These are phyloP conservation scores for Coemansia sp. DNA, from an alignment of 192 early-diverging fungal species.

Conservation along the genomic window DNA sequence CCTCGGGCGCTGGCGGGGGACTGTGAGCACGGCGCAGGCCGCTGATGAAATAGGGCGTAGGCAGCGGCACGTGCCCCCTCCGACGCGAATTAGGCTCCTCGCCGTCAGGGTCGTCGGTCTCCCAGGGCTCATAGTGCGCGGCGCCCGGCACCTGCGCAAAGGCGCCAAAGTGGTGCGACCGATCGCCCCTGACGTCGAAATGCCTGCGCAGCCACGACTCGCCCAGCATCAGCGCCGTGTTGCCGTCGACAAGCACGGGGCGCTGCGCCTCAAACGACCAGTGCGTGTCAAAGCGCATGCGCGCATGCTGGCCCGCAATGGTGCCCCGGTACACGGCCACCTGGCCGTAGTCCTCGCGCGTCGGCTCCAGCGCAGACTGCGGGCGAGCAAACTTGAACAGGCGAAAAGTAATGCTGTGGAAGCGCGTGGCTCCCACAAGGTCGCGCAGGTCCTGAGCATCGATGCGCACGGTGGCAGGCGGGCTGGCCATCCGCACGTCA, in stretches of 20 bases:
- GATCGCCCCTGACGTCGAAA: conserved; percentile 50
- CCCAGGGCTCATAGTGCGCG: conserved; percentile 50
- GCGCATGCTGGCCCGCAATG: conserved; percentile 39
- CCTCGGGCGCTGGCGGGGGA: conserved; percentile 3
- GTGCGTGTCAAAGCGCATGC: conserved; percentile 35
- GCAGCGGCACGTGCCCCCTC: conserved; percentile 36
- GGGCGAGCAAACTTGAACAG: conserved; percentile 51
- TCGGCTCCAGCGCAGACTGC: conserved; percentile 44
- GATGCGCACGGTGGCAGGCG: conserved; percentile 31
- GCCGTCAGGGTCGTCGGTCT: conserved; percentile 32
- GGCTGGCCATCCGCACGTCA: conserved; percentile 32
- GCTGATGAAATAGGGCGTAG: conserved; percentile 42
- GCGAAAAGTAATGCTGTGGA: conserved; percentile 45
- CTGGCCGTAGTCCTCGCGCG: conserved; percentile 49
- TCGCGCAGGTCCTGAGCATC: conserved; percentile 35
- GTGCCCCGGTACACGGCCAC: conserved; percentile 52
- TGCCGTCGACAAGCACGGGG: conserved; percentile 42
- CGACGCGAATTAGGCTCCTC: conserved; percentile 23
- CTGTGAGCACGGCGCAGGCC: conserved; percentile 32
- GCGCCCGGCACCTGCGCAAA: conserved; percentile 26
- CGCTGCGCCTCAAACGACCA: conserved; percentile 44
- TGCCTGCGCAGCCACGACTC: conserved; percentile 52
- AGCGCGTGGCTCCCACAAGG: conserved; percentile 40
- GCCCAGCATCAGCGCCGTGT: conserved; percentile 49
- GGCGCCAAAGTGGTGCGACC: conserved; percentile 49